Percentiles rank a stretch among this genome's conserved stretches.
These are phyloP conservation scores for Fusarium mangiferae DNA, from an alignment of 2,329 filamentous ascomycete genomes.

Conservation along the genomic window DNA sequence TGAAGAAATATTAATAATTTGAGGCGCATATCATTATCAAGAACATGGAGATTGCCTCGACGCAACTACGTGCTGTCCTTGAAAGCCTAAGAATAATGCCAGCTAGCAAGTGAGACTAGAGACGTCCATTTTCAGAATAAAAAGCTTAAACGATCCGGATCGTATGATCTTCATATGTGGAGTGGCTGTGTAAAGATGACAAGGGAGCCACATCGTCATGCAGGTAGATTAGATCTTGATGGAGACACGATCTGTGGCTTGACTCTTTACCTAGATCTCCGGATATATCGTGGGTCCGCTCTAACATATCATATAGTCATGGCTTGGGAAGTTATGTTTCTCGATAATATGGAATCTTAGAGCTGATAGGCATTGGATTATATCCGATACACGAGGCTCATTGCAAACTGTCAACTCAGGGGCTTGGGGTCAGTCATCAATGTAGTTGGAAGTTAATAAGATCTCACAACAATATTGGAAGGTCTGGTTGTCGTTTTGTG, in stretches of 20 bases:
- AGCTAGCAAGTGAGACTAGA: neutral
- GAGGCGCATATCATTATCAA: neutral
- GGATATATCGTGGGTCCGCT: neutral
- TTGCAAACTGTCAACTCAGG: neutral
- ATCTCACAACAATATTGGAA: fast-evolving
- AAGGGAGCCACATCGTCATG: neutral
- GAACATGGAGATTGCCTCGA: neutral
- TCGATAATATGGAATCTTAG: no score
- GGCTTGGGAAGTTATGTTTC: fast-evolving
- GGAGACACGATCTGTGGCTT: neutral
- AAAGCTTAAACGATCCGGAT: neutral
- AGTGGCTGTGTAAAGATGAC: neutral
- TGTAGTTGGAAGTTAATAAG: fast-evolving
- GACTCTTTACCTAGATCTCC: neutral
- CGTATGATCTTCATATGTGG: neutral
- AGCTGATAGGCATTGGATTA: neutral
- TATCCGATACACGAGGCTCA: fast-evolving
- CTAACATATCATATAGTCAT: neutral
- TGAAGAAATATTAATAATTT: neutral
- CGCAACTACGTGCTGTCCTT: neutral
- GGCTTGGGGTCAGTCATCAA: no score
- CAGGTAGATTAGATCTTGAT: neutral
- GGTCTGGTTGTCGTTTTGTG: neutral
- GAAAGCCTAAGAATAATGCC: neutral
- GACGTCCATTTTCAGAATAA: neutral